A percentile compares a stretch with the other conserved stretches of the same genome.
Conservation (phyloP, 75 land plant species). For the Chamaecyparis obtusa region DNA sequence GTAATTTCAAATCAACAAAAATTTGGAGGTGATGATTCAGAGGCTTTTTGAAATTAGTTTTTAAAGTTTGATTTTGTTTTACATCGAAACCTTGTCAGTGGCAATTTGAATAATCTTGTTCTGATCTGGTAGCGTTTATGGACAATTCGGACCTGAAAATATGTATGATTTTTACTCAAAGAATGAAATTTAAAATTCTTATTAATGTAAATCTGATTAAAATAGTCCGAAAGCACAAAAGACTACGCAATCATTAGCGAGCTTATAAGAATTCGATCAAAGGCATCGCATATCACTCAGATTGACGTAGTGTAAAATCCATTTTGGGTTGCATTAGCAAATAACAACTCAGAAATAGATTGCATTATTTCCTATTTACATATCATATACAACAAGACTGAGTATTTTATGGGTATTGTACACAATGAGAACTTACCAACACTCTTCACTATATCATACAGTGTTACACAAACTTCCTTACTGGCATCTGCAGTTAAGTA, state of each 20-base stretch:
- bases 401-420: too few relatives aligned
- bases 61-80: too few relatives aligned
- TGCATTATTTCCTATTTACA: neutral
- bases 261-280: neutral
- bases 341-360: too few relatives aligned
- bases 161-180: too few relatives aligned
- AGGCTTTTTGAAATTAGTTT: neutral
- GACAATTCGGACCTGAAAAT: too few relatives aligned
- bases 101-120: neutral
- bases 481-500: neutral
- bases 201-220: neutral
- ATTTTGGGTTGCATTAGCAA: neutral
- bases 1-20: neutral
- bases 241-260: neutral
- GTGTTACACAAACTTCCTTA: neutral
- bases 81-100: neutral
- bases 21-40: neutral
- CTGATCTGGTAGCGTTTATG: neutral
- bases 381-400: neutral
- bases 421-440: neutral
- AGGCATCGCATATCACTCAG: neutral
- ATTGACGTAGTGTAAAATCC: neutral
- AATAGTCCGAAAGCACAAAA: neutral
- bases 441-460: neutral
- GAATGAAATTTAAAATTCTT: neutral